Conservation (phyloP, 257 asterid species). For the Solanum sparsipilum region DNA sequence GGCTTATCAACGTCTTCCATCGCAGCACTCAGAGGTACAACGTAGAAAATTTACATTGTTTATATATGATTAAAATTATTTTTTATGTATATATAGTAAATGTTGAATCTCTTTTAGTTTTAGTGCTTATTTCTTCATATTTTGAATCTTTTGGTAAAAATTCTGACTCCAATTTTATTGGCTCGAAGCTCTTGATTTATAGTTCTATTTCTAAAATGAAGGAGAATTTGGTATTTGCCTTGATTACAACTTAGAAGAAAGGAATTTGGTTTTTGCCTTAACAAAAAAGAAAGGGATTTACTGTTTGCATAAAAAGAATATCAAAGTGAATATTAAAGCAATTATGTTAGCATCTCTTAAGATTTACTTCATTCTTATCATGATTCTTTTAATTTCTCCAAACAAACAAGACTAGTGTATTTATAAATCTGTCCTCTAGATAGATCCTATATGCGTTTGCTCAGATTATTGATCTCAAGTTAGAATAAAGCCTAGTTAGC, state of each 20-base stretch:
- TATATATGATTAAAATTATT: neutral
- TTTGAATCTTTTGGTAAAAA: fast-evolving
- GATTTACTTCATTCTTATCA: neutral
- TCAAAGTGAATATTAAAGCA: neutral
- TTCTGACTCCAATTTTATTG: neutral
- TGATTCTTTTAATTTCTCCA: neutral
- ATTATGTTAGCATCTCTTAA: neutral
- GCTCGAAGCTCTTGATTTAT: neutral
- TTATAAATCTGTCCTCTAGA: neutral
- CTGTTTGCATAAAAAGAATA: neutral
- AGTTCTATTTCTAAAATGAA: too few relatives aligned
- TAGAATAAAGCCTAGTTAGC: too few relatives aligned
- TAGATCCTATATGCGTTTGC: neutral
- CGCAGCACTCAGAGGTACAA: neutral
- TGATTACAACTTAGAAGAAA: neutral
- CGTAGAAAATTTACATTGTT: too few relatives aligned
- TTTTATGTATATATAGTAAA: too few relatives aligned
- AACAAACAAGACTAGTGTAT: neutral
- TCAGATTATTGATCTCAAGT: neutral
- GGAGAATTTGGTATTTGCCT: too few relatives aligned
- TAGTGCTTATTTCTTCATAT: fast-evolving
- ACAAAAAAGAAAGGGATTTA: neutral
- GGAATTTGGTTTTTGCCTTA: neutral
- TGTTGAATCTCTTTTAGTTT: too few relatives aligned
- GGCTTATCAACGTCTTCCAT: neutral